These are phyloP conservation scores for Colletotrichum nymphaeae DNA, from an alignment of 2,329 filamentous ascomycete genomes.

Conservation along the genomic window DNA sequence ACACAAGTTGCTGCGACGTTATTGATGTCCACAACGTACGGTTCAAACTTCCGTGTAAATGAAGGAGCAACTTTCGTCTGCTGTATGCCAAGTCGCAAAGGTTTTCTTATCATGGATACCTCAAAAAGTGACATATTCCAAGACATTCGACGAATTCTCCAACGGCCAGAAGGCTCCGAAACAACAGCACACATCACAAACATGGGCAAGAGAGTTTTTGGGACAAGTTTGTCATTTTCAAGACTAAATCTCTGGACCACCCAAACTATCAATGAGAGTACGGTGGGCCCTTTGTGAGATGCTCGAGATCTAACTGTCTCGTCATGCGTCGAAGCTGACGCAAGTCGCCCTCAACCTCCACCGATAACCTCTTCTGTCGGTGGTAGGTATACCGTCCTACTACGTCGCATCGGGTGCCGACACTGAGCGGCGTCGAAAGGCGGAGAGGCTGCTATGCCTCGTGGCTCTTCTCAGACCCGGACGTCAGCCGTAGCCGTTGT, in stretches of 20 bases:
- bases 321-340: conserved; percentile 33
- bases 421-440: conserved; percentile 30
- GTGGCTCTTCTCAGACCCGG: conserved; percentile 19
- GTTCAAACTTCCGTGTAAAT: too few relatives aligned
- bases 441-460: conserved; percentile 12
- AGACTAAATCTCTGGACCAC: neutral
- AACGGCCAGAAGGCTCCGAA: too few relatives aligned
- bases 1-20: too few relatives aligned
- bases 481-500: conserved; percentile 24
- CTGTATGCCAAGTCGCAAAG: too few relatives aligned
- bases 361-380: conserved; percentile 31
- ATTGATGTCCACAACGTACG: too few relatives aligned
- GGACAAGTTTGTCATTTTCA: conserved; percentile 22
- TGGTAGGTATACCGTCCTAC: conserved; percentile 33
- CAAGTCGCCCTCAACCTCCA: conserved; percentile 36
- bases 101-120: too few relatives aligned
- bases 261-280: conserved; percentile 19
- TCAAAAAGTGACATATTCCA: too few relatives aligned
- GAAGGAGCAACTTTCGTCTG: too few relatives aligned
- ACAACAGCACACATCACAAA: neutral
- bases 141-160: too few relatives aligned
- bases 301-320: conserved; percentile 18
- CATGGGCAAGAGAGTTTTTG: neutral
- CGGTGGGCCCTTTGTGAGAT: neutral
- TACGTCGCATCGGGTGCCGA: conserved; percentile 30